phyloP scores from a whole-genome alignment of 192 early-diverging fungal species.

The Rhizophagus sp. region DNA sequence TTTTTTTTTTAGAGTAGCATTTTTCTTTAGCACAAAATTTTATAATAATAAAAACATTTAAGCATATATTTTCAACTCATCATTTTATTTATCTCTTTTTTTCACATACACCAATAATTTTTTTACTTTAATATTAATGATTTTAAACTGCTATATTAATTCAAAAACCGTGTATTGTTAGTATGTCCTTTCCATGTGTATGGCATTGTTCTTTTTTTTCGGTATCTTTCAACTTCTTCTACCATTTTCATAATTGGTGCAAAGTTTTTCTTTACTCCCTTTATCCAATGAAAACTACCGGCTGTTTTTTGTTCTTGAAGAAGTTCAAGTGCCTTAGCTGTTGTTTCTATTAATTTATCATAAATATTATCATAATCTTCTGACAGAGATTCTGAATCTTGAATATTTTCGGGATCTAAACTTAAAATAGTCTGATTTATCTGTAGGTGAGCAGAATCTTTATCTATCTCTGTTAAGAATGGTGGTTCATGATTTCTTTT shows the following conservation, averaged over 20 bases:
- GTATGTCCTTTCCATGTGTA: neutral
- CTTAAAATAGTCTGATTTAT: neutral
- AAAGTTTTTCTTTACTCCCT: slow-evolving; percentile 1
- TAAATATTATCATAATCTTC: neutral
- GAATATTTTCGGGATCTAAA: neutral
- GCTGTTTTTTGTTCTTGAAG: slow-evolving; percentile 12
- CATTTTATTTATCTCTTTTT: too few relatives aligned
- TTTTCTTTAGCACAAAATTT: too few relatives aligned
- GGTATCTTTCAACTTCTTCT: neutral
- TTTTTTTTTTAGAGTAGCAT: too few relatives aligned
- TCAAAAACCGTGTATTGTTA: slow-evolving; percentile 14
- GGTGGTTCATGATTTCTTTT: neutral
- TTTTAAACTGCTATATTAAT: neutral
- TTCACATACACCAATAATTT: too few relatives aligned
- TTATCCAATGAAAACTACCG: neutral
- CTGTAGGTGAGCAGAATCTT: neutral
- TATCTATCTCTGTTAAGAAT: neutral
- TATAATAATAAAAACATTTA: too few relatives aligned
- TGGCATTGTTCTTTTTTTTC: neutral
- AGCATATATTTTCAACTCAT: too few relatives aligned
- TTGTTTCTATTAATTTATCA: slow-evolving; percentile 17
- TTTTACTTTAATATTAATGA: too few relatives aligned
- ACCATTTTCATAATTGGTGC: neutral
- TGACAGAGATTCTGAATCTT: too few relatives aligned
- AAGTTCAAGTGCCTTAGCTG: neutral